phyloP scores from a whole-genome alignment of 2,329 filamentous ascomycete species.

The Gliomastix tumulicola region DNA sequence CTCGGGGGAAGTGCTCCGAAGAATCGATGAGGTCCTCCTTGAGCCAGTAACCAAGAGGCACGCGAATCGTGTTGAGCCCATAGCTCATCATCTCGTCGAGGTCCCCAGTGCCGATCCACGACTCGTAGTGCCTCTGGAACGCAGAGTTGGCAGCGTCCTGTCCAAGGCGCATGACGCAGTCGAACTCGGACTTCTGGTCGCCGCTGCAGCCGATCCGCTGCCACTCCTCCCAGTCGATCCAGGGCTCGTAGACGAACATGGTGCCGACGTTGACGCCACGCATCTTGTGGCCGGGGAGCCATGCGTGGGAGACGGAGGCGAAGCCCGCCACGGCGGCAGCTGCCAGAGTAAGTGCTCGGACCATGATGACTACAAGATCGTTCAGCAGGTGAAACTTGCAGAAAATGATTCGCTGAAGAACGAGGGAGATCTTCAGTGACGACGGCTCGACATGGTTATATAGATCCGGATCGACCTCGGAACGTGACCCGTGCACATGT shows the following conservation, averaged over 20 bases:
- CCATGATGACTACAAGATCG: constrained; percentile 33
- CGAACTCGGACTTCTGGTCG: constrained; percentile 42
- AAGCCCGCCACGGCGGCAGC: constrained; percentile 11
- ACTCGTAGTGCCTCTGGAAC: constrained; percentile 42
- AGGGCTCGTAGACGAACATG: constrained; percentile 45
- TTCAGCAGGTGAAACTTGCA: no score
- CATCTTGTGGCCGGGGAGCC: constrained; percentile 27
- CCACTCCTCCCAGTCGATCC: constrained; percentile 42
- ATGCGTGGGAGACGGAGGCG: constrained; percentile 2
- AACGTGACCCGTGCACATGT: no score
- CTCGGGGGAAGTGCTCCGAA: constrained; percentile 42
- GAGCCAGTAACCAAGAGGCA: constrained; percentile 51
- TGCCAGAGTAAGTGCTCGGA: constrained; percentile 31
- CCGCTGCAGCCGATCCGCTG: constrained; percentile 35
- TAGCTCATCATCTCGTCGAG: constrained; percentile 39
- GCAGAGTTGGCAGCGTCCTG: constrained; percentile 35
- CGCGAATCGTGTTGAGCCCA: constrained; percentile 45
- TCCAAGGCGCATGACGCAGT: constrained; percentile 41
- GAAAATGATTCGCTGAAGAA: no score
- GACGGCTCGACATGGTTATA: no score
- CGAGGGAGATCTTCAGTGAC: no score
- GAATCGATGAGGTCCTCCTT: constrained; percentile 39
- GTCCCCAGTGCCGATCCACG: constrained; percentile 41
- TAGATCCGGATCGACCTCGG: no score
- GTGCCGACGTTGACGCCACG: constrained; percentile 49